Evolutionary conservation across 345 rosid genomes (phyloP), one percentile per base, ranked within the genome.

Genomic region (Bruguiera sexangula): DNA sequence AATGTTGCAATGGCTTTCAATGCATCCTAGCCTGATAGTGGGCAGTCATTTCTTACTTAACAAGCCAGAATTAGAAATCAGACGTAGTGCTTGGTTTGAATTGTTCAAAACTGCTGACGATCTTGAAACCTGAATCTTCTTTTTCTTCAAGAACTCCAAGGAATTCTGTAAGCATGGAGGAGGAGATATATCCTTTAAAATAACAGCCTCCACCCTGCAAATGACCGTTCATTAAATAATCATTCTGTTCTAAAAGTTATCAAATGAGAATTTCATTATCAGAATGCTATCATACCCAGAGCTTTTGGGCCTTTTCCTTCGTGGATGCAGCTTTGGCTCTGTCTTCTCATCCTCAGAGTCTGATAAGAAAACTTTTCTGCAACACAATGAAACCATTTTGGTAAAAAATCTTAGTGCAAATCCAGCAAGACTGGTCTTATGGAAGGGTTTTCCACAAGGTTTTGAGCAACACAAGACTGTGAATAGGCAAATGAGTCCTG

Each of bases 81-180:
- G 85, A 70, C 99, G 91, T 26, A 89, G 84, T 54, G 96, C 99
- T 80, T 87, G 96, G 81, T 80, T 78, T 10, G 97, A 76, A 69
- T 92, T 89, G 73, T 84, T 82, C 82, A 95, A 77, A 72, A 87
- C 84, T 1, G 92, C 73, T 43, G 87, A 72, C n/a, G 97, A 95
- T 70, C 99, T 81, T 1, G 90, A 65, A 67, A 92, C 89, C 82
- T 81, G 90, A 81, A 84, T 84, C 79, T 83, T 95, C 83, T 88
- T 86, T 70, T 79, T 85, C 82, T 86, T 95, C 80, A 95, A 83
- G 79, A 95, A 95, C 58, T 92, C 94, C 82, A 90, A 68, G 22
- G 90, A 87, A 66, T 24, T 85, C 69, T 86, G 87, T 74, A 86
- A 73, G 79, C 98, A 95, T 64, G 39, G 84, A 7, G 96, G 87